Evolutionary conservation across 495 filamentous ascomycete genomes (phyloP), one percentile per base, ranked within the genome.

Genomic region (Tirmania nivea): DNA sequence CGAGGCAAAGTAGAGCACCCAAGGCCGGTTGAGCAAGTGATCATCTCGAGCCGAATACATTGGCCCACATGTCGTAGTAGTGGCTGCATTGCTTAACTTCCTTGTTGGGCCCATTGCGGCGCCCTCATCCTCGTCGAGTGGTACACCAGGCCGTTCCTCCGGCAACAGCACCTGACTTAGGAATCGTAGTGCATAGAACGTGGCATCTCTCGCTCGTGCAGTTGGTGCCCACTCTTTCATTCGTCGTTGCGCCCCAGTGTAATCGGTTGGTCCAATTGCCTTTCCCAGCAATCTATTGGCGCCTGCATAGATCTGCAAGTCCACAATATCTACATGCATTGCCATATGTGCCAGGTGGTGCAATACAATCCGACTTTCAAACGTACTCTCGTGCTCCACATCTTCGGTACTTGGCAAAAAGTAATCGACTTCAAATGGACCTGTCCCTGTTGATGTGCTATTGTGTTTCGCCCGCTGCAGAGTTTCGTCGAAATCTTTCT

Each of bases 321-420:
- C 89, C n/a, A 89, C 84, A 48, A 96, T 84, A 63, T 96, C 90
- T 9, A 95, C 89, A 64, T 96, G 89, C 73, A 93, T 94, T 3
- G 84, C 86, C 86, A 97, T 95, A 65, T 97, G 90, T 3, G 90
- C 92, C 9, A 97, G 70, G 55, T 89, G 84, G 62, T 97, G 89
- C 48, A 96, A 70, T 16, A 94, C 88, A 20, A 80, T 89, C 48
- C 86, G 77, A 57, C 78, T 83, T 62, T 96, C 84, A 57, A 88
- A 87, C 19, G 87, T 77, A 51, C 83, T 80, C 55, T 87, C 84
- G 50, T 83, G 78, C 51, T 86, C 80, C 16, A 72, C 55, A 50
- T 68, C 63, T 48, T 56, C 63, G 8, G 64, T 57, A 53, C 55
- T 64, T 60, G 49, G 63, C 52, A 56, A 61, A 57, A 50, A 61